These are phyloP conservation scores for Salix dunnii DNA, from an alignment of 345 rosid species.

Conservation along the genomic window DNA sequence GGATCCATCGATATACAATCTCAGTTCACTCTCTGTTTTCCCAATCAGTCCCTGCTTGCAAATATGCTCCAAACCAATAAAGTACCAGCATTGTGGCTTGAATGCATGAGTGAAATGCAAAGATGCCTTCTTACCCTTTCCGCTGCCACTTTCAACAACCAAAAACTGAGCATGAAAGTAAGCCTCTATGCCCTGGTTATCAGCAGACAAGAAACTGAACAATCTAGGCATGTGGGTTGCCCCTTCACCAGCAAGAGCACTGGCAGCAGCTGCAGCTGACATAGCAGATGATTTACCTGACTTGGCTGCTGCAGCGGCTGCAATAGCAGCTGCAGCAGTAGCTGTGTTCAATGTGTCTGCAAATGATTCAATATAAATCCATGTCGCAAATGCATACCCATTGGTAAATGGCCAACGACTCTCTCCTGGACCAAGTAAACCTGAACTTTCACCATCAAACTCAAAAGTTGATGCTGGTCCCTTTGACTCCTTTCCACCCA, in stretches of 20 bases:
- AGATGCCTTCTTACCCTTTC: conserved; percentile 90
- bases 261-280: conserved; percentile 99
- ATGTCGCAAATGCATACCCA: conserved; percentile 93
- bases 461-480: conserved; percentile 93
- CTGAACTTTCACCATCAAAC: conserved; percentile 99
- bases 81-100: conserved; percentile 99
- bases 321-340: conserved; percentile 96
- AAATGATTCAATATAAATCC: conserved; percentile 98
- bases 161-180: conserved; percentile 97
- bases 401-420: conserved; percentile 96
- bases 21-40: conserved; percentile 88
- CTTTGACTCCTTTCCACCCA: conserved; percentile 88
- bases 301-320: conserved; percentile 96
- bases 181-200: conserved; percentile 96
- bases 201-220: conserved; percentile 94
- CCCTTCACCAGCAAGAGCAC: conserved; percentile 99
- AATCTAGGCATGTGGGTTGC: conserved; percentile 97
- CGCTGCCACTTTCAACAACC: conserved; percentile 94
- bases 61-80: conserved; percentile 89
- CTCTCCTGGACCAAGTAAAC: conserved; percentile 99
- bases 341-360: conserved; percentile 98
- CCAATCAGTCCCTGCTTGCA: conserved; percentile 84
- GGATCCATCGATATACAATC: conserved; percentile 88
- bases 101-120: conserved; percentile 98
- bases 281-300: conserved; percentile 97